phyloP scores from a whole-genome alignment of 352 stramenopile genomes.

The Aphanomyces astaci region DNA sequence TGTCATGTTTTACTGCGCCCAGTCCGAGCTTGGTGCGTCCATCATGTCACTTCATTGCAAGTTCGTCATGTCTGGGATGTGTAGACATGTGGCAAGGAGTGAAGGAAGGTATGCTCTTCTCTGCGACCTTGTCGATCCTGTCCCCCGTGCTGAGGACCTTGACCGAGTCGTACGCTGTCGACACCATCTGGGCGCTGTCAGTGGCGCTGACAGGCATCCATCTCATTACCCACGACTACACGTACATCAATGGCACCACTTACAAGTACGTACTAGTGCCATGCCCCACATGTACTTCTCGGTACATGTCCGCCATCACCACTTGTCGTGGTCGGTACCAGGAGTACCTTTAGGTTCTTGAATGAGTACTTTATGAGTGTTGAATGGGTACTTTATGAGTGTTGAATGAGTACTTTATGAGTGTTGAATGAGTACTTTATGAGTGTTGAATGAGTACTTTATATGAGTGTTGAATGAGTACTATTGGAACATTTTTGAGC shows the following conservation, averaged over 20 bases:
- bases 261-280: slow-evolving; percentile 58
- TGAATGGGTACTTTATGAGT: too few species aligned
- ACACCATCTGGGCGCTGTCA: slow-evolving; percentile 87
- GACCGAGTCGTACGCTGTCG: slow-evolving; percentile 83
- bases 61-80: too few species aligned
- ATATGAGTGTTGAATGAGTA: not conserved
- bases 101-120: slow-evolving; percentile 73
- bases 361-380: too few species aligned
- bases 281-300: too few species aligned
- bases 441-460: not conserved
- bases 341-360: too few species aligned
- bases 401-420: not conserved
- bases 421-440: not conserved
- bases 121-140: slow-evolving; percentile 74
- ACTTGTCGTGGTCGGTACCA: too few species aligned
- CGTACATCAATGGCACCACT: slow-evolving; percentile 52
- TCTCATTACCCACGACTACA: slow-evolving; percentile 88
- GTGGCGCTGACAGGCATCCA: slow-evolving; percentile 73
- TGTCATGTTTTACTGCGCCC: slow-evolving; percentile 35
- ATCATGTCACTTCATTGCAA: slow-evolving; percentile 13
- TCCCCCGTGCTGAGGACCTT: slow-evolving; percentile 87
- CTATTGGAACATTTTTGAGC: not conserved
- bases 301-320: too few species aligned
- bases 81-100: slow-evolving; percentile 45
- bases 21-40: slow-evolving; percentile 19